Conservation (phyloP, 176 grass and related monocot species). For the Triticum urartu region DNA sequence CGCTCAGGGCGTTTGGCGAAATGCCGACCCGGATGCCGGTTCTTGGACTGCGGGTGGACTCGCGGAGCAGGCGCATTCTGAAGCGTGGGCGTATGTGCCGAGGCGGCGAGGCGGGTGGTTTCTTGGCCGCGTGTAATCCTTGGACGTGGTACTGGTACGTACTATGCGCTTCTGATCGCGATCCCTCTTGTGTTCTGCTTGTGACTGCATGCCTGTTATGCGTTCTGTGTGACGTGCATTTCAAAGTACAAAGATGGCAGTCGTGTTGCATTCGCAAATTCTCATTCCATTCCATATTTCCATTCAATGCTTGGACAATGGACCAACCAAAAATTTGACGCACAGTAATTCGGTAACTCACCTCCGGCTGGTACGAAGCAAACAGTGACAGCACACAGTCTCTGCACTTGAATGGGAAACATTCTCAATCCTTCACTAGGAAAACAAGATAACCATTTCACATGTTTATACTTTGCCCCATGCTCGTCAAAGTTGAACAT, state of each 20-base stretch:
- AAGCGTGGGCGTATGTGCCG: background rate
- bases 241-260: too few relatives aligned
- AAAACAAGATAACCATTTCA: background rate
- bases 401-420: background rate
- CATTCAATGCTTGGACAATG: background rate
- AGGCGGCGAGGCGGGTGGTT: background rate
- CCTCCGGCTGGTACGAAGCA: too few relatives aligned
- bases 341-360: background rate
- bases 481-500: background rate
- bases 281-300: background rate
- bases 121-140: background rate
- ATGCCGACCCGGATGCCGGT: background rate
- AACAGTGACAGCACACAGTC: too few relatives aligned
- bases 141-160: background rate
- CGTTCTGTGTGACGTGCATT: background rate
- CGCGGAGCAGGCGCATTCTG: background rate
- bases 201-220: background rate
- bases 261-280: background rate
- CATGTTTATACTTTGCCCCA: background rate
- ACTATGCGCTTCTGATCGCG: background rate
- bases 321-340: background rate
- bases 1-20: constrained; percentile 9
- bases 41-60: background rate
- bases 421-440: background rate
- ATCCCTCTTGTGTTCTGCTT: background rate